Conservation (phyloP, 148 eudicot species). For the Heliamphora exappendiculata region DNA sequence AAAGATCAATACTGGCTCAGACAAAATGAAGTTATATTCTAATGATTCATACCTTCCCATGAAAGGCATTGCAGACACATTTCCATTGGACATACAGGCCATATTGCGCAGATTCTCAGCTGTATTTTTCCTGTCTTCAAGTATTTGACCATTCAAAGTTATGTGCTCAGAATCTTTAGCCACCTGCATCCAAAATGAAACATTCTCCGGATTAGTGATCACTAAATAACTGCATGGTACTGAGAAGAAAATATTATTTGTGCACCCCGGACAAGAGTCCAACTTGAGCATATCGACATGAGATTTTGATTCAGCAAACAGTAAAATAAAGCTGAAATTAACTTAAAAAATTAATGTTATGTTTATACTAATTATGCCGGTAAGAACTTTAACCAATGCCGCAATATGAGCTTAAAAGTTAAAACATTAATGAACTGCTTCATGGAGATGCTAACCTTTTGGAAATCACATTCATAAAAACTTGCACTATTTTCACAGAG, state of each 20-base stretch:
- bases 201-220: background rate
- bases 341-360: background rate
- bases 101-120: background rate
- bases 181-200: slow-evolving; percentile 29
- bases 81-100: background rate
- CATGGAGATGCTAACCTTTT: slow-evolving; percentile 27
- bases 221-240: background rate
- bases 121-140: slow-evolving; percentile 11
- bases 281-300: too few relatives aligned
- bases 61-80: background rate
- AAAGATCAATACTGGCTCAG: background rate
- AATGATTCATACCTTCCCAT: slow-evolving; percentile 10
- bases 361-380: background rate
- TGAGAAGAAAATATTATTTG: background rate
- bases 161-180: slow-evolving; percentile 16
- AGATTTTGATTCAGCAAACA: background rate
- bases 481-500: slow-evolving; percentile 23
- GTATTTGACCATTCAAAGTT: background rate
- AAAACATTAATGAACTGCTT: background rate
- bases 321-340: background rate
- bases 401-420: background rate
- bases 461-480: slow-evolving; percentile 14
- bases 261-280: background rate
- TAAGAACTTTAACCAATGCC: background rate
- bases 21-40: background rate